Percentiles rank a stretch among this genome's conserved stretches.
Conservation (phyloP, 257 asterid species). For the Solanum pinnatisectum region DNA sequence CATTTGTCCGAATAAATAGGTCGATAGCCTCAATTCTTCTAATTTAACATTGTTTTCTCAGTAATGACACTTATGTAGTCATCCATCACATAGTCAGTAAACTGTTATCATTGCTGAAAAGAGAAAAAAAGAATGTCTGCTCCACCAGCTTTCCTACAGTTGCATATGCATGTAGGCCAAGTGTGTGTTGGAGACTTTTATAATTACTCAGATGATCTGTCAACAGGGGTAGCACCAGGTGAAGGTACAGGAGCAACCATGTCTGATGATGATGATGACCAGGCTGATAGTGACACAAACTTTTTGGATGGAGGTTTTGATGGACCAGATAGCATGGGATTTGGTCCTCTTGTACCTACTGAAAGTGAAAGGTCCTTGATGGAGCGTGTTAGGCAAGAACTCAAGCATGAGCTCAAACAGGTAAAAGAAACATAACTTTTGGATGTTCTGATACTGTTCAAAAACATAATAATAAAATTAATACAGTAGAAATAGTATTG, state of each 20-base stretch:
- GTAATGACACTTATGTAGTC: background rate
- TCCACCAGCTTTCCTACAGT: background rate
- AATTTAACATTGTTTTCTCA: background rate
- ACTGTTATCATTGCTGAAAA: background rate
- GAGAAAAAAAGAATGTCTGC: background rate
- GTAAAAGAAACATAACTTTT: slow-evolving; percentile 17
- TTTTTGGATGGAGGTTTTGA: slow-evolving; percentile 84
- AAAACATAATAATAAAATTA: background rate
- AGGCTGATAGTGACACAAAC: slow-evolving; percentile 76
- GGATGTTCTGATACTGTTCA: background rate
- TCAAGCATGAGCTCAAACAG: slow-evolving; percentile 95
- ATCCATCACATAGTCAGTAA: background rate
- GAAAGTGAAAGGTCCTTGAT: slow-evolving; percentile 93
- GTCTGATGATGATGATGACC: slow-evolving; percentile 97
- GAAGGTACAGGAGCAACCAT: slow-evolving; percentile 98
- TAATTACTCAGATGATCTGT: background rate
- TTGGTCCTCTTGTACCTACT: slow-evolving; percentile 83
- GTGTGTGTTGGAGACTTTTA: background rate
- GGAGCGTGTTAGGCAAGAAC: slow-evolving; percentile 96
- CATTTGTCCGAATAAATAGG: background rate
- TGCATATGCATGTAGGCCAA: background rate
- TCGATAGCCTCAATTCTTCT: background rate
- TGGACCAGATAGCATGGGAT: slow-evolving; percentile 83
- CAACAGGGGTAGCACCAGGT: slow-evolving; percentile 84
- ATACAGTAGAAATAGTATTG: background rate